These are phyloP conservation scores for Pythium aphanidermatum DNA, from an alignment of 352 stramenopile genomes.

Conservation along the genomic window DNA sequence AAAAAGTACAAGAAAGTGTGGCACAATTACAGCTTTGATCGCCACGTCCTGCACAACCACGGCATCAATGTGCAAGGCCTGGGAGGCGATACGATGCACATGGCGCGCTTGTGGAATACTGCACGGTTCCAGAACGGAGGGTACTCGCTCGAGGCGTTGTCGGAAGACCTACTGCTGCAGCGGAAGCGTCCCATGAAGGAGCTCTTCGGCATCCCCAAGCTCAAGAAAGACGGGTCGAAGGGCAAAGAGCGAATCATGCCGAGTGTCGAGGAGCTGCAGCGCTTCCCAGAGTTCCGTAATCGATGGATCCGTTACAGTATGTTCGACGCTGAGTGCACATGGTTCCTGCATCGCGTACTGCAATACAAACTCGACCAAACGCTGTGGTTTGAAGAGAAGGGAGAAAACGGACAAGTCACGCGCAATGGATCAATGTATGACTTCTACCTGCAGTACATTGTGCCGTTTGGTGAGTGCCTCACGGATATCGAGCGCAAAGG, in stretches of 20 bases:
- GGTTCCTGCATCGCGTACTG: conserved; percentile 90
- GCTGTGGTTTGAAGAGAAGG: conserved; percentile 72
- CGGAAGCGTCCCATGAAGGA: conserved; percentile 98
- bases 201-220: conserved; percentile 92
- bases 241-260: conserved; percentile 84
- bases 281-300: conserved; percentile 77
- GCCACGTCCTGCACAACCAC: conserved; percentile 97
- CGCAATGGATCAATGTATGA: conserved; percentile 88
- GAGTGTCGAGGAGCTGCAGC: conserved; percentile 76
- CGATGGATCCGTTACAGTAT: conserved; percentile 97
- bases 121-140: conserved; percentile 77
- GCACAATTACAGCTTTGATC: conserved; percentile 99
- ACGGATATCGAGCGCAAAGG: conserved; percentile 98
- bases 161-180: conserved; percentile 71
- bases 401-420: conserved; percentile 10
- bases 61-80: conserved; percentile 91
- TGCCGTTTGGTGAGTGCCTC: conserved; percentile 97
- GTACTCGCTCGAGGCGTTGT: conserved; percentile 96
- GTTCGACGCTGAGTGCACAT: conserved; percentile 97
- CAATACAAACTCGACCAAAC: conserved; percentile 87
- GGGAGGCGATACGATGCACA: conserved; percentile 99
- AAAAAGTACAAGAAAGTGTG: conserved; percentile 91
- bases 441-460: conserved; percentile 96
- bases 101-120: conserved; percentile 92
- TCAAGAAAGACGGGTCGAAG: conserved; percentile 93